Base-by-base conservation (phyloP, 495 filamentous ascomycete genomes). In the Xylaria grammica region DNA sequence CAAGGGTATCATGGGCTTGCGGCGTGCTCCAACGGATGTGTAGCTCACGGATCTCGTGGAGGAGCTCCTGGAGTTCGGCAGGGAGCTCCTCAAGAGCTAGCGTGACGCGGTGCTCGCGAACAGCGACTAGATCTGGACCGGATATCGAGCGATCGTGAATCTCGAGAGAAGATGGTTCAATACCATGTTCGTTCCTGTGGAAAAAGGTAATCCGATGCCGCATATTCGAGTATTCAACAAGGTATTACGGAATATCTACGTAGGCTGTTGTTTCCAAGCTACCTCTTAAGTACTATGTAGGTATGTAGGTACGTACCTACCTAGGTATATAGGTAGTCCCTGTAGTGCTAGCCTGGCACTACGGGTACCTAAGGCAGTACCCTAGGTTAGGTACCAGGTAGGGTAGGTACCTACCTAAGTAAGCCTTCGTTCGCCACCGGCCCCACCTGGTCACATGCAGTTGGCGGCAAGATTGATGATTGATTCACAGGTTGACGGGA, bases 151-250 rank as follows among this genome's bases (percentile, higher is more conserved):
- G 72, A 19, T 74, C 69, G 5, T 74, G 74, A 22, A 94, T 69
- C 0, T 80, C 72, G 56, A 91, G 76, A 50, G 86, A 82, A 17
- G 87, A 75, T 0, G 88, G 86, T 20, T 87, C 83, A 20, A 93
- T 83, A 1, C 82, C 81, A 46, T 89, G 79, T 22, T 87, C 81
- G 30, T 84, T 72, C 44, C 80, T 81, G 50, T 92, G 88, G 58
- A 97, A 71, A 73, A 87, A 96, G 20, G 94, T 97, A 54, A 92
- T 89, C 75, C 94, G 85, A 78, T 92, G 89, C 68, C 90, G 89
- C 94, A 98, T 98, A 54, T 51, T 84, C 67, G 65, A 62, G 1
- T 59, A 51, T 11, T 60, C 62, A 48, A 15, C 15, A 29, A 29
- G 0, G 27, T 44, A 40, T 24, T 46, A 34, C 20, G n/a, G n/a